A percentile compares a stretch with the other conserved stretches of the same genome.
Evolutionary conservation across 306 rosid species (phyloP).

Genomic region (Prunus mongolica): DNA sequence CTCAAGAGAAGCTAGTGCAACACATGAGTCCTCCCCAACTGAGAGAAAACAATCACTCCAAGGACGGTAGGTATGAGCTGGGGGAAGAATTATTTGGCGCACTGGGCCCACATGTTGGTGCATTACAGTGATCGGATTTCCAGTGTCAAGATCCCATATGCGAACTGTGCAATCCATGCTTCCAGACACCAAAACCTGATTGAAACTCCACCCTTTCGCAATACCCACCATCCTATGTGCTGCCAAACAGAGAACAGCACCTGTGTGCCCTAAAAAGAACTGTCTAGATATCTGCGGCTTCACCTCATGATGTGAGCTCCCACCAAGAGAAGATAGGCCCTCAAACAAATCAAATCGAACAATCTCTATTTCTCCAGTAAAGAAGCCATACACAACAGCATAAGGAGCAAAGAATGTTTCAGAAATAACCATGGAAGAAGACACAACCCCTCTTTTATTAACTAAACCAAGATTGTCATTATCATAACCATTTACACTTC

Average conservation of each 20-base stretch:
- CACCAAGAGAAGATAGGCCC: constrained; percentile 41
- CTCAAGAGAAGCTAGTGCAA: constrained; percentile 82
- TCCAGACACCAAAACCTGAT: constrained; percentile 80
- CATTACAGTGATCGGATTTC: constrained; percentile 64
- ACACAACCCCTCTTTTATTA: constrained; percentile 39
- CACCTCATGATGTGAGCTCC: constrained; percentile 40
- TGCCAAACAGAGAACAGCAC: constrained; percentile 90
- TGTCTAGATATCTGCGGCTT: constrained; percentile 46
- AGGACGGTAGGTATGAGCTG: constrained; percentile 56
- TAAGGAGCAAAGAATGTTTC: constrained; percentile 32
- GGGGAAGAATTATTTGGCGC: constrained; percentile 85
- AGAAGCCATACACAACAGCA: constrained; percentile 75
- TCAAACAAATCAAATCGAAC: constrained; percentile 63
- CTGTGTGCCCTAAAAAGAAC: constrained; percentile 68
- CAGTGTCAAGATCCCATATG: constrained; percentile 80
- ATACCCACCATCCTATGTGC: constrained; percentile 64
- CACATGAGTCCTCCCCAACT: constrained; percentile 93
- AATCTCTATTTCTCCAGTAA: constrained; percentile 76
- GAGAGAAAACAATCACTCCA: constrained; percentile 94
- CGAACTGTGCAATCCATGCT: constrained; percentile 87
- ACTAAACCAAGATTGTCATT: constrained; percentile 25
- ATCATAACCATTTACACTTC: constrained; percentile 22
- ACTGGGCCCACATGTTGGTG: constrained; percentile 96
- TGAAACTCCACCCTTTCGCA: constrained; percentile 41
- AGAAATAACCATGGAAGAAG: constrained; percentile 37